Percentiles rank a stretch among this genome's conserved stretches.
Conservation (phyloP, 768 basidiomycete genomes). For the Udeniomyces megalosporus region DNA sequence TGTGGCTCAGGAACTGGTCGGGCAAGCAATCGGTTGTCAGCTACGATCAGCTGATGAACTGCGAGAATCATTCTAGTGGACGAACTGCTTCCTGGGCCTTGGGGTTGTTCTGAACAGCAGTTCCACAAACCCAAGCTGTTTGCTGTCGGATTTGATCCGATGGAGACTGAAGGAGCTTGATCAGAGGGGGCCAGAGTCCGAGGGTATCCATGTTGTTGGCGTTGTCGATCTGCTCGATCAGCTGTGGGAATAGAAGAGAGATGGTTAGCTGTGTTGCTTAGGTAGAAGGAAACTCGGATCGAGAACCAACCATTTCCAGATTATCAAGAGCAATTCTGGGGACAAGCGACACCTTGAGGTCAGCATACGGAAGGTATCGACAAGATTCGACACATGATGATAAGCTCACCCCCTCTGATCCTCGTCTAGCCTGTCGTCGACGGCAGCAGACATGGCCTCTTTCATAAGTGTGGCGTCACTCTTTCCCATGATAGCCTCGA, state of each 20-base stretch:
- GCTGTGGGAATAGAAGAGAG: constrained; percentile 32
- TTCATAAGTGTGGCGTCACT: constrained; percentile 71
- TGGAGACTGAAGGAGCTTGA: constrained; percentile 43
- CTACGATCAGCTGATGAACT: not conserved
- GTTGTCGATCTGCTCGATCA: constrained; percentile 79
- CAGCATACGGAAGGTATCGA: not conserved
- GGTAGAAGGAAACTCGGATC: not conserved
- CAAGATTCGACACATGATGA: not conserved
- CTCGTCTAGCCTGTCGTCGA: constrained; percentile 22
- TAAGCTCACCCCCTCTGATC: constrained; percentile 23
- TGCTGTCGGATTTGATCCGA: constrained; percentile 49
- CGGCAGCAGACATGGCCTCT: constrained; percentile 28
- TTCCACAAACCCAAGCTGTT: constrained; percentile 66
- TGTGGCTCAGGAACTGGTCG: constrained; percentile 34
- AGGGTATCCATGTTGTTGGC: constrained; percentile 67
- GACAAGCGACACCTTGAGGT: too few relatives aligned
- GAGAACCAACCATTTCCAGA: constrained; percentile 54
- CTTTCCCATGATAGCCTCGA: constrained; percentile 70
- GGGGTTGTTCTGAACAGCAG: constrained; percentile 68
- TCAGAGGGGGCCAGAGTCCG: constrained; percentile 62
- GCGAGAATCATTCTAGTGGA: not conserved
- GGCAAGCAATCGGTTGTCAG: too few relatives aligned
- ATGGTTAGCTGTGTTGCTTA: not conserved
- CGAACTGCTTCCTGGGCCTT: constrained; percentile 60
- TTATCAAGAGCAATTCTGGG: constrained; percentile 45